Evolutionary conservation across 2,329 filamentous ascomycete genomes (phyloP).

Genomic region (Endocalyx cinctus): DNA sequence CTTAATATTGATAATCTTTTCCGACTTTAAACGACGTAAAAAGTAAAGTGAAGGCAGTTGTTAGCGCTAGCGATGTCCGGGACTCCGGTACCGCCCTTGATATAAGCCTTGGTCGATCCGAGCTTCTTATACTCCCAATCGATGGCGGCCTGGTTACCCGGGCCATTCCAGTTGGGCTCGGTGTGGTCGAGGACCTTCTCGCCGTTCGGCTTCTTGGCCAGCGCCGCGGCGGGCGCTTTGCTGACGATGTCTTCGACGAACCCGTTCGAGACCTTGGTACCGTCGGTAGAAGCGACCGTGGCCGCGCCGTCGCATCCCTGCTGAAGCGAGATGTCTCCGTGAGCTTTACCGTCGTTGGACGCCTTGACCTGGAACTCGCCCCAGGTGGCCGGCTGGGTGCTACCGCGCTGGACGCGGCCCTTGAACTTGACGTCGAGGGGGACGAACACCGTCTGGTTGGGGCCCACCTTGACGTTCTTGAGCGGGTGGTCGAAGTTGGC

Average conservation of each 20-base stretch:
- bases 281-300: slow-evolving; percentile 32
- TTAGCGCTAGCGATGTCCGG: slow-evolving; percentile 30
- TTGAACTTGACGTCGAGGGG: slow-evolving; percentile 29
- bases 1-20: no score
- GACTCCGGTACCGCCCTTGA: slow-evolving; percentile 29
- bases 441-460: slow-evolving; percentile 27
- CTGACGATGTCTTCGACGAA: slow-evolving; percentile 28
- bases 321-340: slow-evolving; percentile 33
- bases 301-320: slow-evolving; percentile 35
- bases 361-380: slow-evolving; percentile 35
- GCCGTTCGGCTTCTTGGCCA: slow-evolving; percentile 27
- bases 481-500: slow-evolving; percentile 36
- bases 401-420: slow-evolving; percentile 36
- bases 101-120: slow-evolving; percentile 28
- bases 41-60: slow-evolving; percentile 24
- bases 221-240: slow-evolving; percentile 28
- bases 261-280: slow-evolving; percentile 25
- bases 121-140: slow-evolving; percentile 27
- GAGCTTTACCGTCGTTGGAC: slow-evolving; percentile 28
- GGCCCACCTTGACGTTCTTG: slow-evolving; percentile 27
- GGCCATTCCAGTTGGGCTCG: slow-evolving; percentile 32
- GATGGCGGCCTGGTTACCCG: slow-evolving; percentile 31
- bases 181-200: slow-evolving; percentile 30
- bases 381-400: slow-evolving; percentile 32
- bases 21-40: slow-evolving; percentile 12